Conservation (phyloP, 1,284 basidiomycete genomes). For the Schizophyllum commune region DNA sequence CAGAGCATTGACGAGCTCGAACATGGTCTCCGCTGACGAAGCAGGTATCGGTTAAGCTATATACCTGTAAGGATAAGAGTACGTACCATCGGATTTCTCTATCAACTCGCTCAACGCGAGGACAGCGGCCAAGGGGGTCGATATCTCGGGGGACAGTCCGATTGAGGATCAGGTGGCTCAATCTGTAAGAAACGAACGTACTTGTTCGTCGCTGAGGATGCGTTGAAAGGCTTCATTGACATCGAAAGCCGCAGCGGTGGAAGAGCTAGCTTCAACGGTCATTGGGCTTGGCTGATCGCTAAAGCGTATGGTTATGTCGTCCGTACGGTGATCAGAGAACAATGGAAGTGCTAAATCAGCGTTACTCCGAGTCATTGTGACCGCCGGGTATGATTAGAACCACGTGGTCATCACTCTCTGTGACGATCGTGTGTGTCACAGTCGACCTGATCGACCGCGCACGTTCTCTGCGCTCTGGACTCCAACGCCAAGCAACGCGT, state of each 20-base stretch:
- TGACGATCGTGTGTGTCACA: neutral
- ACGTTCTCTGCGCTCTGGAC: neutral
- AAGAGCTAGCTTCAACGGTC: neutral
- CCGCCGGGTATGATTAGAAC: neutral
- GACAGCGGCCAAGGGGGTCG: conserved; percentile 84
- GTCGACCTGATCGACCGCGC: neutral
- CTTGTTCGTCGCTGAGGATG: conserved; percentile 52
- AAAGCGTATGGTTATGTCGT: neutral
- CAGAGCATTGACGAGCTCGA: conserved; percentile 80
- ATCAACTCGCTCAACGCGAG: conserved; percentile 75
- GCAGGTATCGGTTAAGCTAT: conserved; percentile 14
- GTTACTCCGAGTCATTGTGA: neutral
- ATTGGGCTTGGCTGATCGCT: neutral
- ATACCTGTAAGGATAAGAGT: conserved; percentile 5
- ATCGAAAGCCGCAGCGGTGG: conserved; percentile 21
- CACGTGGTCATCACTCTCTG: neutral
- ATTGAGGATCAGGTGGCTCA: neutral
- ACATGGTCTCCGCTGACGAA: conserved; percentile 73
- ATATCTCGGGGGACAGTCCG: conserved; percentile 41
- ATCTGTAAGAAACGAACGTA: conserved; percentile 22
- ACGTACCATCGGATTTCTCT: conserved; percentile 60
- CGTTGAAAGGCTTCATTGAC: conserved; percentile 48
- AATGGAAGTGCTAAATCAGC: neutral
- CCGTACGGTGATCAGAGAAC: neutral
- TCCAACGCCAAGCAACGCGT: neutral